Conservation (phyloP, 768 basidiomycete genomes). For the Daedaleopsis nitida region DNA sequence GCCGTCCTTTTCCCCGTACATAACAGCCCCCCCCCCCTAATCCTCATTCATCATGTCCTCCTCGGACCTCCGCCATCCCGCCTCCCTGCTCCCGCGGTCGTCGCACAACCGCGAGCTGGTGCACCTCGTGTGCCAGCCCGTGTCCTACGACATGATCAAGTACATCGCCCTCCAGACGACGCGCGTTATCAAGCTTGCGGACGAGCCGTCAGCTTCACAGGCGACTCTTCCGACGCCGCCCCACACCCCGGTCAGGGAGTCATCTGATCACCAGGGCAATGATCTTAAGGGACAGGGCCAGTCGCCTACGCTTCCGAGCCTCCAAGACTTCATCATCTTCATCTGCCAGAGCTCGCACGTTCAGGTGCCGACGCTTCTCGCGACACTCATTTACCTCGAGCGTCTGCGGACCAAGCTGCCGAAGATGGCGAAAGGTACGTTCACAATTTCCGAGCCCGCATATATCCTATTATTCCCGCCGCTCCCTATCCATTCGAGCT, state of each 20-base stretch:
- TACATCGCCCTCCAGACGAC: constrained; percentile 81
- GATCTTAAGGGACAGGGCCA: constrained; percentile 14
- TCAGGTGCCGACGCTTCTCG: constrained; percentile 86
- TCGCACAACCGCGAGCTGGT: constrained; percentile 82
- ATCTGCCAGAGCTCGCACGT: constrained; percentile 84
- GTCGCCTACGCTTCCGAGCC: constrained; percentile 53
- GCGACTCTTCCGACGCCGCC: constrained; percentile 65
- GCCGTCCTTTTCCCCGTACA: constrained; percentile 8
- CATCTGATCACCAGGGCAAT: constrained; percentile 29
- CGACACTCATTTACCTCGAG: constrained; percentile 90
- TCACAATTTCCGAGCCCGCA: constrained; percentile 5
- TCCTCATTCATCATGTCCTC: constrained; percentile 29
- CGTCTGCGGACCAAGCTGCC: constrained; percentile 82
- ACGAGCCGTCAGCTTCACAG: constrained; percentile 38
- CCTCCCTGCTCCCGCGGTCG: constrained; percentile 77
- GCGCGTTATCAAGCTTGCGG: constrained; percentile 72
- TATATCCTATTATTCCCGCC: neutral
- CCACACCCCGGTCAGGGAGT: constrained; percentile 56
- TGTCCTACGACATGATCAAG: constrained; percentile 83
- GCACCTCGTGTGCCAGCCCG: constrained; percentile 73
- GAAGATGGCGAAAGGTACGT: constrained; percentile 79
- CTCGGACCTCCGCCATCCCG: constrained; percentile 57
- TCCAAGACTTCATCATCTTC: constrained; percentile 84
- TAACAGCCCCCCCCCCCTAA: neutral
- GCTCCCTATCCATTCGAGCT: constrained; percentile 11